Conservation (phyloP, 1,284 basidiomycete species). For the Amylostereum chailletii region DNA sequence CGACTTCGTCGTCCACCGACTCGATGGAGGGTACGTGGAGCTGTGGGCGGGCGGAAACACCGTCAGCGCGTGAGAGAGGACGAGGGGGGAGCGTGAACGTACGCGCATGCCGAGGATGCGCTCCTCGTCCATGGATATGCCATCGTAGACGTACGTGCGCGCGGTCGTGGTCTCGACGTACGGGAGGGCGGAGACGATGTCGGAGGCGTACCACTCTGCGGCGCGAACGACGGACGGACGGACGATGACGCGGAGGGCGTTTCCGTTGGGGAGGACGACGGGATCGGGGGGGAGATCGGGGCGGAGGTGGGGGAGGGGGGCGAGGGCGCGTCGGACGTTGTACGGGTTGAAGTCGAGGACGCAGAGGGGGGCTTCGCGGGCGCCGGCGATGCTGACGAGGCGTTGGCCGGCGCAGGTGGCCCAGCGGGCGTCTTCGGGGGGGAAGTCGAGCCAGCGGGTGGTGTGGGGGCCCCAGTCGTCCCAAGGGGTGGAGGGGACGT, state of each 20-base stretch:
- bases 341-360: slow-evolving; percentile 34
- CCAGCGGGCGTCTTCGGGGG: slow-evolving; percentile 30
- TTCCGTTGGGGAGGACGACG: slow-evolving; percentile 7
- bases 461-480: slow-evolving; percentile 30
- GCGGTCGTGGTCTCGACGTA: slow-evolving; percentile 24
- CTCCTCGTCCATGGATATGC: slow-evolving; percentile 40
- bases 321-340: slow-evolving; percentile 17
- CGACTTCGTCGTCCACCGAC: too few species aligned
- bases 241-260: slow-evolving; percentile 3
- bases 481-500: slow-evolving; percentile 20
- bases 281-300: slow-evolving; percentile 2
- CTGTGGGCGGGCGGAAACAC: too few species aligned
- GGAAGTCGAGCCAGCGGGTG: slow-evolving; percentile 34
- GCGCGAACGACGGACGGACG: slow-evolving; percentile 11
- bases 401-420: slow-evolving; percentile 40
- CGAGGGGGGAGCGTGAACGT: slow-evolving; percentile 9
- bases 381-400: slow-evolving; percentile 21
- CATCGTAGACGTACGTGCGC: slow-evolving; percentile 24
- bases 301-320: background rate
- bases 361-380: slow-evolving; percentile 17
- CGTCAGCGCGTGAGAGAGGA: too few species aligned
- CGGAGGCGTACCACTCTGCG: slow-evolving; percentile 20
- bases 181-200: slow-evolving; percentile 23
- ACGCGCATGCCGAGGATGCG: slow-evolving; percentile 36
- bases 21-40: too few species aligned